Evolutionary conservation across 495 filamentous ascomycete species (phyloP).

Genomic region (Evernia prunastri): DNA sequence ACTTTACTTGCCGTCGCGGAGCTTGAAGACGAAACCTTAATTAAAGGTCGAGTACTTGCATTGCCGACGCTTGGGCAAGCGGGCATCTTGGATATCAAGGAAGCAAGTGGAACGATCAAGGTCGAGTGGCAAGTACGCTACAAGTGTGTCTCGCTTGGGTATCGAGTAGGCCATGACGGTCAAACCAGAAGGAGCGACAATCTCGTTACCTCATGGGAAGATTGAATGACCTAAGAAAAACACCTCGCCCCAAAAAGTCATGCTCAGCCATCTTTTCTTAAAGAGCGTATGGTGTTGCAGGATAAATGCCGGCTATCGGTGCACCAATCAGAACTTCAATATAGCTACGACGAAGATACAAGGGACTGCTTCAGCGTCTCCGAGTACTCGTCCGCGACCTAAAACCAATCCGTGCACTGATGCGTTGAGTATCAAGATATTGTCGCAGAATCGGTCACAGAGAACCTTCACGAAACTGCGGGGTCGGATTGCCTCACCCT

Average conservation of each 20-base stretch:
- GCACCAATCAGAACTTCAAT: too few relatives aligned
- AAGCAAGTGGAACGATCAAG: background rate
- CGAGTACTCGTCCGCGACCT: background rate
- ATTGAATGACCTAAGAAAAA: background rate
- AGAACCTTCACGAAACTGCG: background rate
- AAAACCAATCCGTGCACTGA: too few relatives aligned
- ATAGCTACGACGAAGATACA: background rate
- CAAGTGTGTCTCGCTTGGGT: background rate
- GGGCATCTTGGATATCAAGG: background rate
- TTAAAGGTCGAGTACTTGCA: conserved; percentile 35
- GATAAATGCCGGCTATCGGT: background rate
- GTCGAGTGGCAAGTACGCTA: conserved; percentile 16
- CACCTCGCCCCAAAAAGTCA: too few relatives aligned
- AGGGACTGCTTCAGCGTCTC: background rate
- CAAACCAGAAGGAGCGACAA: background rate
- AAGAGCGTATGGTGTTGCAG: background rate
- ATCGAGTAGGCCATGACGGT: background rate
- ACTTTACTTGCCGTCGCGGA: conserved; percentile 47
- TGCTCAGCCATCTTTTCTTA: background rate
- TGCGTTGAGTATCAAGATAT: background rate
- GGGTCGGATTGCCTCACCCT: background rate
- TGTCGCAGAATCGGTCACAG: background rate
- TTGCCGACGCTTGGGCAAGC: conserved; percentile 42
- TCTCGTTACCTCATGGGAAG: conserved; percentile 1
- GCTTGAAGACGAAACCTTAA: conserved; percentile 6